Evolutionary conservation across 2,329 filamentous ascomycete genomes (phyloP), one percentile per base, ranked within the genome.

Genomic region (Fusarium vanettenii): DNA sequence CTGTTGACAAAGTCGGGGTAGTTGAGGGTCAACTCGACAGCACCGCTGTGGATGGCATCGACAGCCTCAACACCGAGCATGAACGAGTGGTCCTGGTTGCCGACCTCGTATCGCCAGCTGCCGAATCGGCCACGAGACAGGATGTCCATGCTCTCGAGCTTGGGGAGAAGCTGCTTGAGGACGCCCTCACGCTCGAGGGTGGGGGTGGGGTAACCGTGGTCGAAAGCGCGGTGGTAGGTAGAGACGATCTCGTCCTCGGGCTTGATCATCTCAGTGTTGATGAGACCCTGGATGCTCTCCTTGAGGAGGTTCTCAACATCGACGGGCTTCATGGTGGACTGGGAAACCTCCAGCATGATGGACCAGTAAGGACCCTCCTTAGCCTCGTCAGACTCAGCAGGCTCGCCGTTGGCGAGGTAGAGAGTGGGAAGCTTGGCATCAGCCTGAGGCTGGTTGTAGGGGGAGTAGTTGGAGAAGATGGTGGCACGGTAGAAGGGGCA

Each of bases 381-480:
- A 70, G 94, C 86, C 81, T 94, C 92, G 60, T 88, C 88, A 78
- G 91, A 94, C 72, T 88, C 85, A 67, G 95, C 90, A 87, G 95
- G 94, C 85, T 92, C 93, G 83, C 97, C 97, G 80, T 98, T 90
- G 67, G 93, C 97, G 48, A 95, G 89, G 84, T 95, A 93, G 78
- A 95, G 87, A 25, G 97, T 98, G 43, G 95, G 91, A 66, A 99
- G 91, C 89, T 97, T 97, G 82, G 89, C 92, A 67, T 92, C 92
- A 69, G 91, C 88, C 76, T 94, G 88, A 37, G 97, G 97, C 87
- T 98, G 97, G 89, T 99, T 99, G 91, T 97, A 92, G 63, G 96
- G 97, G 25, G 97, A 98, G 90, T 99, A 99, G 91, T 99, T 99
- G 86, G 96, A 98, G 91, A 99, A 99, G 87, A 99, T 98, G 82